A percentile compares a stretch with the other conserved stretches of the same genome.
Evolutionary conservation across 2,329 filamentous ascomycete genomes (phyloP).

Genomic region (Thielaviopsis cerberus): DNA sequence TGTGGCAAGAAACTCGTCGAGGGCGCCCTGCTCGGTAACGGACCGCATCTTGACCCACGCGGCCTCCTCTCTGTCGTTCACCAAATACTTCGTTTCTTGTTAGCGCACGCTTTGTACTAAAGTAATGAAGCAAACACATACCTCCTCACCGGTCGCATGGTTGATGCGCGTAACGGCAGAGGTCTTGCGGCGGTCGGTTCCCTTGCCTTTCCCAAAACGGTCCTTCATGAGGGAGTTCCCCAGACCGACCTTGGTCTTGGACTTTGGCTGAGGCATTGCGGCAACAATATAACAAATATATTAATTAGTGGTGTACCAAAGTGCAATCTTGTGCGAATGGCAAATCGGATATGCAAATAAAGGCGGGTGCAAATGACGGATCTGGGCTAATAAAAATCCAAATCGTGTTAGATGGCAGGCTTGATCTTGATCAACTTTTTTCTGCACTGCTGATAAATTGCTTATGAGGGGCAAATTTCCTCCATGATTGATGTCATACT

Average conservation of each 20-base stretch:
- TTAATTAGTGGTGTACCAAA: not conserved
- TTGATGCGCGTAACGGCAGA: conserved; percentile 46
- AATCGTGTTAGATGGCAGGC: not conserved
- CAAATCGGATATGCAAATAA: not conserved
- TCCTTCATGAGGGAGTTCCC: conserved; percentile 98
- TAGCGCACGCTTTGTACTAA: conserved; percentile 11
- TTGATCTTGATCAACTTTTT: conserved; percentile 1
- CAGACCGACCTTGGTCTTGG: conserved; percentile 84
- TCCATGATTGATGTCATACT: conserved; percentile 11
- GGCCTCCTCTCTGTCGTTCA: conserved; percentile 76
- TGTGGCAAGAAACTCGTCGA: conserved; percentile 91
- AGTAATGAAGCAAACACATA: conserved; percentile 17
- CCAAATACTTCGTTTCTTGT: conserved; percentile 48
- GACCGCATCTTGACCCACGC: conserved; percentile 99
- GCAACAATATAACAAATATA: conserved; percentile 10
- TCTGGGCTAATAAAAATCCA: not conserved
- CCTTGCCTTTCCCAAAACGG: conserved; percentile 86
- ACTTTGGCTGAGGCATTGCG: conserved; percentile 56
- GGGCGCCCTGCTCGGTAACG: conserved; percentile 86
- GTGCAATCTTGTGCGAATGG: not conserved
- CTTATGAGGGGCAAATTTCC: conserved; percentile 11
- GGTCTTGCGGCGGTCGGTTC: conserved; percentile 57
- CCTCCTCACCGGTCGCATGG: conserved; percentile 60
- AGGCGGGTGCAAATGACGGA: not conserved
- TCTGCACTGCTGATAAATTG: conserved; percentile 9